phyloP scores from a whole-genome alignment of 2,329 filamentous ascomycete species.

The Fusarium agapanthi region DNA sequence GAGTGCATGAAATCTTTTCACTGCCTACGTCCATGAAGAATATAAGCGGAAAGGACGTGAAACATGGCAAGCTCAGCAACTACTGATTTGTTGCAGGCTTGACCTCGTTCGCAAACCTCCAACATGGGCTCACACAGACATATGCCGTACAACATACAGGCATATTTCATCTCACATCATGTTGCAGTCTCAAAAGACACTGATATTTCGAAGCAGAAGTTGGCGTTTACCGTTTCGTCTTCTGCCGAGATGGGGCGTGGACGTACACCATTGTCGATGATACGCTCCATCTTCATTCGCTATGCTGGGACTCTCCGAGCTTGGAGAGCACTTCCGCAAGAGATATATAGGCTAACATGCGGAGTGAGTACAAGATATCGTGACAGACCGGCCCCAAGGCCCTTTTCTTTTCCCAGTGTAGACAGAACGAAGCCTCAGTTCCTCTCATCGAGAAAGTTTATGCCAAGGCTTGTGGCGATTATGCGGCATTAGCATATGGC shows the following conservation, averaged over 20 bases:
- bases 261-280: slow-evolving; percentile 92
- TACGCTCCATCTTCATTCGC: slow-evolving; percentile 84
- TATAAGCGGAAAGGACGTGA: neutral
- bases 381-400: slow-evolving; percentile 81
- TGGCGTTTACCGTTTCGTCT: slow-evolving; percentile 90
- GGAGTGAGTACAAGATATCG: slow-evolving; percentile 72
- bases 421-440: slow-evolving; percentile 83
- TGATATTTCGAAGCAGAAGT: slow-evolving; percentile 55
- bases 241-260: slow-evolving; percentile 89
- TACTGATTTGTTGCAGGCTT: neutral
- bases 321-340: slow-evolving; percentile 78
- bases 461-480: slow-evolving; percentile 84
- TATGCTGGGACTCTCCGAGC: slow-evolving; percentile 81
- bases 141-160: neutral
- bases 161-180: neutral
- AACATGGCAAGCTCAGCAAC: neutral
- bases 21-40: neutral
- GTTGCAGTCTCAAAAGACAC: neutral
- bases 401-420: slow-evolving; percentile 80
- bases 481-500: slow-evolving; percentile 73
- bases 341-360: too few relatives aligned
- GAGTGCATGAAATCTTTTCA: neutral
- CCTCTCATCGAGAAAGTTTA: slow-evolving; percentile 84
- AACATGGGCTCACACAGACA: neutral
- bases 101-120: neutral